A percentile compares a stretch with the other conserved stretches of the same genome.
Conservation (phyloP, 495 filamentous ascomycete species). For the Penicillium macrosclerotiorum region DNA sequence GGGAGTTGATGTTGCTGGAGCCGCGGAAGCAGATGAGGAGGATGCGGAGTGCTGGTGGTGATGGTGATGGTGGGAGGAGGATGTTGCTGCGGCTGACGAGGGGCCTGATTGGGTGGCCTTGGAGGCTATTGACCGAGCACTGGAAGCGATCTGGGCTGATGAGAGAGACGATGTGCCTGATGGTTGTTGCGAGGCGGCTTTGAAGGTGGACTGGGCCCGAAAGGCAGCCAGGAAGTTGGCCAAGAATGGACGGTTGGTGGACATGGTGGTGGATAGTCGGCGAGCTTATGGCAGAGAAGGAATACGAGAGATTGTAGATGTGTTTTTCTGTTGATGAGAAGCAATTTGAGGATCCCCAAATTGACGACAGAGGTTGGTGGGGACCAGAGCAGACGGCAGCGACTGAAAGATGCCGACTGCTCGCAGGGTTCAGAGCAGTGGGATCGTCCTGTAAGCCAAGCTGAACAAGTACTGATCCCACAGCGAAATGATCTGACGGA, state of each 20-base stretch:
- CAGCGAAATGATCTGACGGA: too few relatives aligned
- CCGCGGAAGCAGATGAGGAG: too few relatives aligned
- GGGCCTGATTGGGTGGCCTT: slow-evolving; percentile 27
- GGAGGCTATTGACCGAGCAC: slow-evolving; percentile 43
- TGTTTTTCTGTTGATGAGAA: background rate
- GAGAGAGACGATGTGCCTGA: slow-evolving; percentile 28
- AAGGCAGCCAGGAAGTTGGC: slow-evolving; percentile 85
- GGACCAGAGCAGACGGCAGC: background rate
- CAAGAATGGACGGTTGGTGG: slow-evolving; percentile 80
- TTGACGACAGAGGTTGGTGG: too few relatives aligned
- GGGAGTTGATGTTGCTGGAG: slow-evolving; percentile 20
- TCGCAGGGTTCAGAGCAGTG: background rate
- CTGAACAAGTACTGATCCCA: background rate
- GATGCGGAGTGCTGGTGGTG: slow-evolving; percentile 12
- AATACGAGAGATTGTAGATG: background rate
- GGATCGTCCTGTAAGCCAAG: background rate
- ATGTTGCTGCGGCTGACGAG: slow-evolving; percentile 5
- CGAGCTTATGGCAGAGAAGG: background rate
- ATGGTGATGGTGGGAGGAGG: slow-evolving; percentile 11
- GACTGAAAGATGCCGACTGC: background rate
- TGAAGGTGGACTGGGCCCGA: slow-evolving; percentile 58
- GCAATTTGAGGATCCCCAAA: background rate
- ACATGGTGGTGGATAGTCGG: slow-evolving; percentile 24
- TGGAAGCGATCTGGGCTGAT: slow-evolving; percentile 36
- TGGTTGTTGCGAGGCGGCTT: slow-evolving; percentile 35